Evolutionary conservation across 2,329 filamentous ascomycete species (phyloP), one percentile per base, ranked within the genome.

Genomic region (Metarhizium brunneum): DNA sequence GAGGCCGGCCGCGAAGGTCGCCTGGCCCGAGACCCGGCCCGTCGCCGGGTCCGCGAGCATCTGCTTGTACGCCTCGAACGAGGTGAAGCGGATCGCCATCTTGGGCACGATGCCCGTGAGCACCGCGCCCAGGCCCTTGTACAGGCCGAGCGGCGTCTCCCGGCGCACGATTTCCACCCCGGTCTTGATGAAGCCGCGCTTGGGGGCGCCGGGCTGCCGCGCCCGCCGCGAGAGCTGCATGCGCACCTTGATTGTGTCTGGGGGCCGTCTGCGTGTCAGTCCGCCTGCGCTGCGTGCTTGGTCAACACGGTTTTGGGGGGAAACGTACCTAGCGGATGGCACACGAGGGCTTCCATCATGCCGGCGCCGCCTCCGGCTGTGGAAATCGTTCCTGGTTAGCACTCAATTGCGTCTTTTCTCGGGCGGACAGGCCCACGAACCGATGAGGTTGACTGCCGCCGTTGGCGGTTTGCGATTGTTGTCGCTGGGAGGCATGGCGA

Each of bases 61-160:
- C 69, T 90, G 85, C 82, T 97, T 97, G 75, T 97, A 99, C 69
- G 83, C 84, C 73, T 97, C 94, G 73, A 97, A 99, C 55, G 90
- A 95, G 50, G 92, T 96, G 76, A 99, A 99, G 43, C 94, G 89
- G 70, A 97, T 99, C 59, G 94, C 94, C 94, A 99, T 99, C 76
- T 99, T 99, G 55, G 94, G 94, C 25, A 99, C 84, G 71, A 99
- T 99, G 62, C 94, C 94, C 29, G 92, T 96, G 57, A 97, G 72
- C 47, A 99, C 94, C 55, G 94, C 94, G 59, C 94, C 94, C n/a
- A 99, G 83, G 62, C 94, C 94, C 78, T 99, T 99, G 82, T 99
- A 99, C 57, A 99, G 77, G 60, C 88, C 94, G 40, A 99, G 77
- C 1, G 91, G 90, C 14, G 94, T 96, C 76, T 99, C 94, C 66